Evolutionary conservation across 1,284 basidiomycete genomes (phyloP).

Genomic region (Marasmius tenuissimus): DNA sequence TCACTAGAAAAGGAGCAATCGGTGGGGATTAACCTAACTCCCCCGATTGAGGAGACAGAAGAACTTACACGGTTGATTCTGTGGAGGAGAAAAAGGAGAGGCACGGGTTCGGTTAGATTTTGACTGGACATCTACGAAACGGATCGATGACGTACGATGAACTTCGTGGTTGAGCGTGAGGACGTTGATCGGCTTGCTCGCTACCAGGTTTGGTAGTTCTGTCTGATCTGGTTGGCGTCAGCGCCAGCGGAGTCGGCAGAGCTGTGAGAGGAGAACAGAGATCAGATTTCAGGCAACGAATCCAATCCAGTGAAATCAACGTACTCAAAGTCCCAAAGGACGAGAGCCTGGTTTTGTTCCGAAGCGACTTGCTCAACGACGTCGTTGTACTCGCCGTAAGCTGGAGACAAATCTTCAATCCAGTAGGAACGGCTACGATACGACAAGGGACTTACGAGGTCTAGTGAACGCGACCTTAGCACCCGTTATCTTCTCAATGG

Average conservation of each 20-base stretch:
- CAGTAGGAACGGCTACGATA: background rate
- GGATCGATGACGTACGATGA: slow-evolving; percentile 3
- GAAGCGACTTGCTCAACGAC: slow-evolving; percentile 29
- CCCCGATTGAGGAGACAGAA: background rate
- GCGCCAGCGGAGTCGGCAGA: background rate
- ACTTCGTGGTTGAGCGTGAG: slow-evolving; percentile 21
- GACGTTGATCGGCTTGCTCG: slow-evolving; percentile 8
- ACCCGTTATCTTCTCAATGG: background rate
- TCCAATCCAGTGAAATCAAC: background rate
- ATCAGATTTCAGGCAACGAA: background rate
- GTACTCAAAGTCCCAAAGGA: slow-evolving; percentile 41
- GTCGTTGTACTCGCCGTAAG: background rate
- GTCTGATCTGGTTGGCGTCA: background rate
- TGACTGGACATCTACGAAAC: background rate
- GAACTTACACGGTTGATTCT: background rate
- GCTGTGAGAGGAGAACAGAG: background rate
- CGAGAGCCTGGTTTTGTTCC: slow-evolving; percentile 28
- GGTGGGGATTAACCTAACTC: background rate
- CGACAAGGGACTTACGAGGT: slow-evolving; percentile 20
- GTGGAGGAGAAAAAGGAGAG: background rate
- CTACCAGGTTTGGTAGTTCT: background rate
- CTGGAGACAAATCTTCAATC: background rate
- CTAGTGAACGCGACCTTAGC: background rate
- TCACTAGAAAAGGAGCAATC: background rate
- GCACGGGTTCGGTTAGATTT: background rate